Evolutionary conservation across 1,284 basidiomycete species (phyloP).

Genomic region (Fomitiporia mediterranea): DNA sequence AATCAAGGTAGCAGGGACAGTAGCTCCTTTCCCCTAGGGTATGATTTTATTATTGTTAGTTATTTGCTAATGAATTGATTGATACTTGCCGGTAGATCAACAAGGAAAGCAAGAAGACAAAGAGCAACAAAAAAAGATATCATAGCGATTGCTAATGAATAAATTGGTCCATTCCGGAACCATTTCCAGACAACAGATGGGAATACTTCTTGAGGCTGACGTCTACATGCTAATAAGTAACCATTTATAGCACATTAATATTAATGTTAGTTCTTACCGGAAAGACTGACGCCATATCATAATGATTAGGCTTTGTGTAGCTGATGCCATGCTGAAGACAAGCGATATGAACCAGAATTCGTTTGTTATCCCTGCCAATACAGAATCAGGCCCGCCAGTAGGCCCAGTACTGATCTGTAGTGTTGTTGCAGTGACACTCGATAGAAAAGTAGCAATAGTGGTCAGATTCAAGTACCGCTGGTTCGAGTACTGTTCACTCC

Average conservation of each 20-base stretch:
- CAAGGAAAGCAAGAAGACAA: slow-evolving; percentile 3
- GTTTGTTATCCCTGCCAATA: not conserved
- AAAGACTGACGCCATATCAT: slow-evolving; percentile 13
- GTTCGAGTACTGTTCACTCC: not conserved
- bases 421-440: slow-evolving; percentile 13
- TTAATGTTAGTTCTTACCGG: not conserved
- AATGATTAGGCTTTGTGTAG: slow-evolving; percentile 7
- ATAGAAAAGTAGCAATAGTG: slow-evolving; percentile 12
- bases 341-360: slow-evolving; percentile 8
- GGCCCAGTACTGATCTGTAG: slow-evolving; percentile 11
- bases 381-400: not conserved
- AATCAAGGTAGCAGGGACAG: not conserved
- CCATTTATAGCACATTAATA: no score
- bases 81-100: not conserved
- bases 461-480: slow-evolving; percentile 4
- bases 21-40: not conserved
- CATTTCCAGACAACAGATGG: not conserved
- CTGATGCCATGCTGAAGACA: slow-evolving; percentile 12
- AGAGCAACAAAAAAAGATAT: not conserved
- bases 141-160: not conserved
- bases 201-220: not conserved
- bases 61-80: not conserved
- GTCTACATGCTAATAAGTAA: not conserved
- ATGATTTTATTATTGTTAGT: not conserved
- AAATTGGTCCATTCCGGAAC: slow-evolving; percentile 3